phyloP scores from a whole-genome alignment of 495 filamentous ascomycete genomes.

The Daldinia childiae region DNA sequence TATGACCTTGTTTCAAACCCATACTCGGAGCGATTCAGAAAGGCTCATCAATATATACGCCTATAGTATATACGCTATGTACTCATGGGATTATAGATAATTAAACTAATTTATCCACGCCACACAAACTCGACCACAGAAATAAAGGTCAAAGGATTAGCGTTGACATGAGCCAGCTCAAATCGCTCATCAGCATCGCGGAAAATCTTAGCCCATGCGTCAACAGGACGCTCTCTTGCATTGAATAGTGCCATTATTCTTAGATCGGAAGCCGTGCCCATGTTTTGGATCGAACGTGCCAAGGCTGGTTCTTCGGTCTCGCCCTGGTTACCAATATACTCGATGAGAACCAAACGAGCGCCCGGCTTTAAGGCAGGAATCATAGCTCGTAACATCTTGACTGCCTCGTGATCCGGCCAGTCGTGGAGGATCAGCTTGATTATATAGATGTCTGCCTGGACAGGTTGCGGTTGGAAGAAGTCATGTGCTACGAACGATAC shows the following conservation, averaged over 20 bases:
- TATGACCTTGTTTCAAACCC: no score
- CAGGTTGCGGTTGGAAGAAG: slow-evolving; percentile 60
- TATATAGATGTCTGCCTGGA: slow-evolving; percentile 65
- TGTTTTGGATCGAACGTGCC: slow-evolving; percentile 41
- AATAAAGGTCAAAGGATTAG: slow-evolving; percentile 40
- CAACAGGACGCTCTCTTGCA: slow-evolving; percentile 43
- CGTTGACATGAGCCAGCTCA: slow-evolving; percentile 35
- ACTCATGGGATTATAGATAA: background rate
- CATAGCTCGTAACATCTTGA: slow-evolving; percentile 55
- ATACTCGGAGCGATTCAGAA: background rate
- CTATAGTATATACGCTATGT: background rate
- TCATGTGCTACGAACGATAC: slow-evolving; percentile 59
- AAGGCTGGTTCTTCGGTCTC: slow-evolving; percentile 29
- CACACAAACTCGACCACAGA: slow-evolving; percentile 44
- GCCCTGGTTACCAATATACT: slow-evolving; percentile 52
- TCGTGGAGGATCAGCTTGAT: slow-evolving; percentile 66
- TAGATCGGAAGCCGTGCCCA: slow-evolving; percentile 44
- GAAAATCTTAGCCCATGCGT: slow-evolving; percentile 45
- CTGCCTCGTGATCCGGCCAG: slow-evolving; percentile 55
- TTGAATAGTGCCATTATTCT: slow-evolving; percentile 47
- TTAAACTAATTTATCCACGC: slow-evolving; percentile 26
- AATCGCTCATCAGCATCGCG: slow-evolving; percentile 42
- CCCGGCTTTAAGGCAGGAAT: slow-evolving; percentile 53
- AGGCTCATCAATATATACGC: background rate
- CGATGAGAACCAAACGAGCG: slow-evolving; percentile 57